These are phyloP conservation scores for Aspergillus pseudotamarii DNA, from an alignment of 2,329 filamentous ascomycete genomes.

Conservation along the genomic window DNA sequence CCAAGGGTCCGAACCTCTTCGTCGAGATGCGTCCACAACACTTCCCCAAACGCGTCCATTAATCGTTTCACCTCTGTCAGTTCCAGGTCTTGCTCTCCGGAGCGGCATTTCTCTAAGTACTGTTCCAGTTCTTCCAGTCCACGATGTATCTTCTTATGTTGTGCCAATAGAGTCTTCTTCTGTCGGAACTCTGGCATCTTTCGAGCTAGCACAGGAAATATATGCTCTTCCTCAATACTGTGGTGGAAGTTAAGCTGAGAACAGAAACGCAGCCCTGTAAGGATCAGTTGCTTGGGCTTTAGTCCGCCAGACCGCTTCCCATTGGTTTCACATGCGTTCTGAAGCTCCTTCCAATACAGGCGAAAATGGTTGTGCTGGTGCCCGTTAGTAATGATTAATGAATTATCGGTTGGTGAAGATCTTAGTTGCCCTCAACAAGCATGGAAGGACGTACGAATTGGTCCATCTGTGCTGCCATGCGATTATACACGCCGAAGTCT, in stretches of 20 bases:
- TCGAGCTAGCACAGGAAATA: slow-evolving; percentile 76
- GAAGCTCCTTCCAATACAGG: slow-evolving; percentile 70
- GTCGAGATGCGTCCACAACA: slow-evolving; percentile 81
- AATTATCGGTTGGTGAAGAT: background rate
- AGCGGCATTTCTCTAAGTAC: slow-evolving; percentile 66
- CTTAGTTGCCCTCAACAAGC: background rate
- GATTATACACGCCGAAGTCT: slow-evolving; percentile 72
- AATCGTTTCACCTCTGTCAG: slow-evolving; percentile 65
- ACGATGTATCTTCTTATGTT: slow-evolving; percentile 78
- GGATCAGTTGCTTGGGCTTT: slow-evolving; percentile 70
- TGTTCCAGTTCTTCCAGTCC: slow-evolving; percentile 69
- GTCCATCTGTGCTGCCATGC: slow-evolving; percentile 75
- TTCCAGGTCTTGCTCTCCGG: slow-evolving; percentile 63
- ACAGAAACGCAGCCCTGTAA: slow-evolving; percentile 69
- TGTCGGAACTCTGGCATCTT: slow-evolving; percentile 77
- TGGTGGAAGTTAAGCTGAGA: slow-evolving; percentile 76
- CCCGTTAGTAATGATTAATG: slow-evolving; percentile 13
- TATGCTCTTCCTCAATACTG: slow-evolving; percentile 76
- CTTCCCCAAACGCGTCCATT: slow-evolving; percentile 76
- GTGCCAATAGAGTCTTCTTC: slow-evolving; percentile 67
- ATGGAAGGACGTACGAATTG: slow-evolving; percentile 58
- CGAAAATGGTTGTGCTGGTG: slow-evolving; percentile 75
- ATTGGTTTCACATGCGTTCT: slow-evolving; percentile 62
- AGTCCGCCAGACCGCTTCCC: slow-evolving; percentile 62
- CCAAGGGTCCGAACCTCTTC: slow-evolving; percentile 78